Base-by-base conservation (phyloP, 2,329 filamentous ascomycete genomes). In the Aspergillus amoenus region DNA sequence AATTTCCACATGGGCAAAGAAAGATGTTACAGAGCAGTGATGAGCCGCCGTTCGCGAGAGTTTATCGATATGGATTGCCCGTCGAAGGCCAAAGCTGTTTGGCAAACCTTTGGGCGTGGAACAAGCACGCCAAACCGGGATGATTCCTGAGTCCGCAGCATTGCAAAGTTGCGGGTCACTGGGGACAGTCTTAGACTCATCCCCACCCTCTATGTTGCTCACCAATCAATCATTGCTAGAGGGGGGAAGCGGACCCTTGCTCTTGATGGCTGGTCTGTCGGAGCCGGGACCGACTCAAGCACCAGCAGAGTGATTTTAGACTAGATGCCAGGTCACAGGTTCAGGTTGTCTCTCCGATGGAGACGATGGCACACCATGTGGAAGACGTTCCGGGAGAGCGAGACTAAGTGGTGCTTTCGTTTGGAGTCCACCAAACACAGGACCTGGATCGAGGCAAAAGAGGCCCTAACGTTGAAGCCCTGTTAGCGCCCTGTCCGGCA, bases 401-500 rank as follows among this genome's bases (percentile, higher is more conserved):
- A 64, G 21, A 32, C 52, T 48, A 42, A 42, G 63, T 66, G 62
- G 64, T 63, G 60, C 60, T 59, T 60, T 68, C 62, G 61, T 61
- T 63, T 39, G 24, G 60, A 66, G 61, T 63, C 65, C 61, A 65
- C 66, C 63, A 65, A 68, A 66, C 66, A 66, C 63, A 63, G 61
- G 63, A 60, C 62, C 62, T 64, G 60, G 59, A 66, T 63, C 60
- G 58, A 61, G 57, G 43, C 48, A 56, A 30, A 9, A 42, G 51
- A 58, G 49, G 54, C 55, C 57, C 48, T 58, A 66, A 63, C 50
- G 18, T 56, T 56, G 48, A 53, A 59, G 55, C 13, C 64, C 66
- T 68, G 64, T 68, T 64, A 69, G 68, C 61, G 53, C 39, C 55
- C 64, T 68, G 64, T 63, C 67, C 63, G 64, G 66, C 64, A 68